Conservation (phyloP, 495 filamentous ascomycete species). For the Lasiosphaeria miniovina region DNA sequence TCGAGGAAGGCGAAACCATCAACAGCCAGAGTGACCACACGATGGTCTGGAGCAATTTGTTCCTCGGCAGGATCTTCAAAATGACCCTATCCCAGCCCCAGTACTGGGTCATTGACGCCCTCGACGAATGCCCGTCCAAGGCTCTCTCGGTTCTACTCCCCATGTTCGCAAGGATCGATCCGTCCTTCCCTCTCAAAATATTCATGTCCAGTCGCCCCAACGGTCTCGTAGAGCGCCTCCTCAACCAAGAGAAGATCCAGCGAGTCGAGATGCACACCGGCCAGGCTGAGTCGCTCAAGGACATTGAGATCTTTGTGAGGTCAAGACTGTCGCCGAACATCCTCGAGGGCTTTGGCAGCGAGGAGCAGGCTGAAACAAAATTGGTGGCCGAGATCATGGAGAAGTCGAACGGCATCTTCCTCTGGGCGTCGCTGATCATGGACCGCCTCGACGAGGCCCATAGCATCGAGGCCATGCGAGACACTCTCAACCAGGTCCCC, state of each 20-base stretch:
- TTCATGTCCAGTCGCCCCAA: slow-evolving; percentile 33
- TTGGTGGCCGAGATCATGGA: slow-evolving; percentile 15
- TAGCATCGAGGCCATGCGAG: slow-evolving; percentile 18
- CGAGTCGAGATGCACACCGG: slow-evolving; percentile 17
- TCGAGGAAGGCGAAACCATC: slow-evolving; percentile 14
- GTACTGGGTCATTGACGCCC: slow-evolving; percentile 28
- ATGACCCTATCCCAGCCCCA: slow-evolving; percentile 18
- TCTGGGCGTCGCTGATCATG: slow-evolving; percentile 21
- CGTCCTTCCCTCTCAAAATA: slow-evolving; percentile 26
- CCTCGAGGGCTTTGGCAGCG: slow-evolving; percentile 11
- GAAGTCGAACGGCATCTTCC: slow-evolving; percentile 24
- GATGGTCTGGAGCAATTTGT: slow-evolving; percentile 26
- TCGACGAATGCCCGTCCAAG: slow-evolving; percentile 21
- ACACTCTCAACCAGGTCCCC: slow-evolving; percentile 19
- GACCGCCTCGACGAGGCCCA: slow-evolving; percentile 14
- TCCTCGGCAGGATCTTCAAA: slow-evolving; percentile 23
- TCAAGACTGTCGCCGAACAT: slow-evolving; percentile 14
- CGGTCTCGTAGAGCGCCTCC: slow-evolving; percentile 13
- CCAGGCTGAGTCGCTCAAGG: slow-evolving; percentile 16
- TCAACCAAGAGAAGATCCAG: slow-evolving; percentile 13
- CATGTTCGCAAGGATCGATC: slow-evolving; percentile 28
- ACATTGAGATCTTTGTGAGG: slow-evolving; percentile 16
- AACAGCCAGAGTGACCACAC: slow-evolving; percentile 21
- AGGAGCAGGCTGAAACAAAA: slow-evolving; percentile 4
- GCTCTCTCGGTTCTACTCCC: slow-evolving; percentile 19